Evolutionary conservation across 306 rosid genomes (phyloP).

Genomic region (Cicer yamashitae): DNA sequence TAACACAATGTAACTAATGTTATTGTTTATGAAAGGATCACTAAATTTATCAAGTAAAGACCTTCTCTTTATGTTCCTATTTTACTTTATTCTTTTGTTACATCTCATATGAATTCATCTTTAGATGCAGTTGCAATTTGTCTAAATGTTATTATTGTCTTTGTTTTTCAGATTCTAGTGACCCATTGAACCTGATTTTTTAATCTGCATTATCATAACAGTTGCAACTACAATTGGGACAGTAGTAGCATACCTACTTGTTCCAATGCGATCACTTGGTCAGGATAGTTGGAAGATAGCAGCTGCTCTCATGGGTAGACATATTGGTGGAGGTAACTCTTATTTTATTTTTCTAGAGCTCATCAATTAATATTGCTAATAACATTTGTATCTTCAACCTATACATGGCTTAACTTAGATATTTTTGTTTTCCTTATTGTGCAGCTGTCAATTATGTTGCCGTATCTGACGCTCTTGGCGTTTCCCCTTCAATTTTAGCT

Average conservation of each 20-base stretch:
- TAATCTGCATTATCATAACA: constrained; percentile 38
- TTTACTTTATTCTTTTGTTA: neutral
- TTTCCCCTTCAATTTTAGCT: constrained; percentile 65
- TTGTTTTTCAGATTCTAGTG: constrained; percentile 34
- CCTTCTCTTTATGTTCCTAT: neutral
- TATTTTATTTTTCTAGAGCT: constrained; percentile 22
- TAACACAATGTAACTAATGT: neutral
- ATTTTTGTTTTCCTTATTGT: constrained; percentile 23
- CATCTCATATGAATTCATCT: neutral
- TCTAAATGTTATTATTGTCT: neutral
- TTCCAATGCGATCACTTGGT: constrained; percentile 84
- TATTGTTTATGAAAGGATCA: constrained; percentile 26
- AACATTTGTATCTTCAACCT: constrained; percentile 24
- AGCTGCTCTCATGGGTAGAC: constrained; percentile 87
- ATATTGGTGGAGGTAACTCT: constrained; percentile 77
- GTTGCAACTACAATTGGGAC: constrained; percentile 83
- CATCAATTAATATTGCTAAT: neutral
- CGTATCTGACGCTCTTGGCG: constrained; percentile 65
- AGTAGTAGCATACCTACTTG: constrained; percentile 67
- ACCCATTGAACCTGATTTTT: constrained; percentile 12
- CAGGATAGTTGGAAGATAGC: constrained; percentile 86
- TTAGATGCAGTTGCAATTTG: constrained; percentile 8
- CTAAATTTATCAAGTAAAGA: constrained; percentile 21
- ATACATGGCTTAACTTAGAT: neutral
- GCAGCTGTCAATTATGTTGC: constrained; percentile 84